Base-by-base conservation (phyloP, 2,329 filamentous ascomycete genomes). In the Penicillium decumbens region DNA sequence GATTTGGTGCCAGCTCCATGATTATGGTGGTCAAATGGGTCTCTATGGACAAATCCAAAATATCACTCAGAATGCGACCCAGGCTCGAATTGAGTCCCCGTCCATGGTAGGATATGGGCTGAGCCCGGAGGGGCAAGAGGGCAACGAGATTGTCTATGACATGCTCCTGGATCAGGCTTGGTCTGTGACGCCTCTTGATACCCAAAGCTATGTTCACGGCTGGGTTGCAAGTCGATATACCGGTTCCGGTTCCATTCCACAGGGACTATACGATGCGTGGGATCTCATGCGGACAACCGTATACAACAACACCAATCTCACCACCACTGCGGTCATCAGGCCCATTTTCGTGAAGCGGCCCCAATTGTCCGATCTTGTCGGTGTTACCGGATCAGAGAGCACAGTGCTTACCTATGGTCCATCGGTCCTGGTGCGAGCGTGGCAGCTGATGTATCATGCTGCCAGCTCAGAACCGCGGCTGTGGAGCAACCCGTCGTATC, bases 1-100 rank as follows among this genome's bases (percentile, higher is more conserved):
- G 77, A 73, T 80, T 30, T 80, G 77, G 77, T 79, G 76, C 54
- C 66, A 79, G 54, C 61, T 80, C 6, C 77, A 79, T 54, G 69
- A 72, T 50, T 80, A 75, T 50, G 77, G 77, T 5, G 75, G 73
- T 13, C 78, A 74, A 54, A 69, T 72, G 66, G 76, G 75, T 0
- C 53, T 79, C 1, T 78, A 79, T 50, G 77, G 77, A 1, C 77
- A 79, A 51, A 67, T 79, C 13, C 61, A 70, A 47, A 78, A 78
- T 33, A 55, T 79, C 6, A 80, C 77, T 0, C 61, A 71, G 33
- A 74, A 75, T 49, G 67, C 75, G 0, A 69, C 77, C n/a, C 64
- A 70, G 33, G 77, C 77, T 0, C 63, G 77, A 1, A 55, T 61
- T 0, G 67, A 69, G 24, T 75, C 74, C 0, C 62, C 60, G 3